These are phyloP conservation scores for Pseudogymnoascus sp. DNA, from an alignment of 2,329 filamentous ascomycete genomes.

Conservation along the genomic window DNA sequence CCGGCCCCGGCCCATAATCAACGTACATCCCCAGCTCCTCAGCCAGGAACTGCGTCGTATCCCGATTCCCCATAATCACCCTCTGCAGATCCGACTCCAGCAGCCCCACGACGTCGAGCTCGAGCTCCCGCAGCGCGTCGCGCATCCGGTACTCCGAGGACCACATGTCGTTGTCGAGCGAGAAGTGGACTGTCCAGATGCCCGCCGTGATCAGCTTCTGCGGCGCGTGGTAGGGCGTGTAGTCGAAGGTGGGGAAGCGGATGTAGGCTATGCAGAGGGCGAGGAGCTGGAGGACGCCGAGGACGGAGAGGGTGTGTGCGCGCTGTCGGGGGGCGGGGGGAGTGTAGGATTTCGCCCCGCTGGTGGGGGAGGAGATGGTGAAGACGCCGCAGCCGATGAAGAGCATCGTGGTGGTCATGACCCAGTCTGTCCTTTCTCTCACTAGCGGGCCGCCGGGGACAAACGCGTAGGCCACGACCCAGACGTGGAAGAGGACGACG, in stretches of 20 bases:
- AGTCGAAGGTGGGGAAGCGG: conserved; percentile 88
- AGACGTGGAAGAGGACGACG: conserved; percentile 93
- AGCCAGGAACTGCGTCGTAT: conserved; percentile 88
- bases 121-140: conserved; percentile 83
- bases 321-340: conserved; percentile 36
- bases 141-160: conserved; percentile 91
- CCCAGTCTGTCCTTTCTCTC: conserved; percentile 89
- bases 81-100: conserved; percentile 89
- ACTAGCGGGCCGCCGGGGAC: conserved; percentile 90
- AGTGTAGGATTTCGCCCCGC: conserved; percentile 26
- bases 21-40: conserved; percentile 98
- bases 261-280: conserved; percentile 76
- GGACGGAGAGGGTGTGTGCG: conserved; percentile 61
- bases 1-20: conserved; percentile 91
- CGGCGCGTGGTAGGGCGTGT: conserved; percentile 79
- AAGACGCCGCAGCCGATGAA: conserved; percentile 79
- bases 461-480: conserved; percentile 97
- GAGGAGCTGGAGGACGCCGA: conserved; percentile 69
- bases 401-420: conserved; percentile 82
- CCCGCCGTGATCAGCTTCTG: conserved; percentile 85
- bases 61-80: conserved; percentile 99
- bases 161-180: conserved; percentile 98
- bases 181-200: conserved; percentile 99
- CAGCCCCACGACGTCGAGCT: conserved; percentile 93
- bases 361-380: conserved; percentile 43